Conservation (phyloP, 164 flowering plant species). For the Amborella trichopoda region DNA sequence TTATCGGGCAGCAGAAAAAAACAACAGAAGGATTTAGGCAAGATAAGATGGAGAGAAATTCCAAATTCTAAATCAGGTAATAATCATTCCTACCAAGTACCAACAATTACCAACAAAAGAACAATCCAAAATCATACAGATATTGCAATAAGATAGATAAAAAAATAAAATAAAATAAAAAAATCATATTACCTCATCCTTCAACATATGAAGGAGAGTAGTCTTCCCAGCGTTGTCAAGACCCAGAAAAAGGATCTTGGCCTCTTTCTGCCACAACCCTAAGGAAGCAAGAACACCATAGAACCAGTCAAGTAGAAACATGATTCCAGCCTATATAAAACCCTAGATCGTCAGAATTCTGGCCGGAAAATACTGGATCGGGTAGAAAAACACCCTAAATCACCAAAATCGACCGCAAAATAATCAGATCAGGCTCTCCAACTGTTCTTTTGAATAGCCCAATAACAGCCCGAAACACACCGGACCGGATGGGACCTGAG, state of each 20-base stretch:
- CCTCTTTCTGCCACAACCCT: conserved; percentile 28
- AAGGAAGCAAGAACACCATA: conserved; percentile 27
- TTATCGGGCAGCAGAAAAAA: too few relatives aligned
- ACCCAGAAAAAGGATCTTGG: conserved; percentile 32
- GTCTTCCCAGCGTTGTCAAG: conserved; percentile 36
- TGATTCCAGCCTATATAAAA: background rate
- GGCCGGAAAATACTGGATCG: background rate
- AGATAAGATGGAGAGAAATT: too few relatives aligned
- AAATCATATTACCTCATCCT: conserved; percentile 22
- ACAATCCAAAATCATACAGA: background rate
- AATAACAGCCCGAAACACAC: too few relatives aligned
- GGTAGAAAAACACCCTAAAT: too few relatives aligned
- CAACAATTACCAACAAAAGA: background rate
- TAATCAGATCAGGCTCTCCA: too few relatives aligned
- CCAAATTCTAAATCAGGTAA: too few relatives aligned
- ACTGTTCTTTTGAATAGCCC: too few relatives aligned
- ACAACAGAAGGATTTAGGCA: too few relatives aligned
- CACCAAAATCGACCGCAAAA: too few relatives aligned
- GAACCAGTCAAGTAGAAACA: conserved; percentile 34
- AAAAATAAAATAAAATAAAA: background rate
- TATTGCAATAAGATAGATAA: background rate
- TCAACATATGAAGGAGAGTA: conserved; percentile 34
- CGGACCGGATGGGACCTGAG: too few relatives aligned
- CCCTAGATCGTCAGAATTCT: background rate
- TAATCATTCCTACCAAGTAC: too few relatives aligned